These are phyloP conservation scores for Saccharomycopsis phalli DNA, from an alignment of 1,139 yeast genomes.

Conservation along the genomic window DNA sequence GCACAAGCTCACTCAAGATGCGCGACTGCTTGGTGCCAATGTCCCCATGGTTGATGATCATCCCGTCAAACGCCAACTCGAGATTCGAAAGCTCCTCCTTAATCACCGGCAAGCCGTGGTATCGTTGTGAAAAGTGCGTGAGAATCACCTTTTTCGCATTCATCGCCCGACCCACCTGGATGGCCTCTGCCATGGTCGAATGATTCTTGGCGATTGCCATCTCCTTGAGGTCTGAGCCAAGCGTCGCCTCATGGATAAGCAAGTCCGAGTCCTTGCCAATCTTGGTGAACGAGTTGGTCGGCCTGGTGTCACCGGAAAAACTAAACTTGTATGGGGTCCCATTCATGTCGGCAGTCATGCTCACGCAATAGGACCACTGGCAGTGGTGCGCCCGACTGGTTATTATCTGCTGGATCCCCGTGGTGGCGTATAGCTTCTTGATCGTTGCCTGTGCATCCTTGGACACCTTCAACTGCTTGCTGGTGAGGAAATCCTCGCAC, in stretches of 20 bases:
- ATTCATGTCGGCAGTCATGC: constrained; percentile 13
- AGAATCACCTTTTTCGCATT: constrained; percentile 59
- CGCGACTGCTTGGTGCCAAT: constrained; percentile 31
- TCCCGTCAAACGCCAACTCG: constrained; percentile 55
- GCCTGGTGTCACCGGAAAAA: constrained; percentile 94
- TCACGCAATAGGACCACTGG: constrained; percentile 68
- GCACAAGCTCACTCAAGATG: constrained; percentile 1
- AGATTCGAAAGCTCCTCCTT: constrained; percentile 23
- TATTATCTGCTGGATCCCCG: constrained; percentile 31
- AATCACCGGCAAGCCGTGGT: constrained; percentile 52
- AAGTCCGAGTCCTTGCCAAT: constrained; percentile 68
- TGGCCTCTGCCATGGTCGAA: constrained; percentile 86
- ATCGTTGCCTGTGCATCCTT: constrained; percentile 25
- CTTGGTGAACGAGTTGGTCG: constrained; percentile 52
- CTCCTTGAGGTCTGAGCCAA: constrained; percentile 68
- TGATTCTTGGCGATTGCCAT: constrained; percentile 83
- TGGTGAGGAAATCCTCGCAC: constrained; percentile 52
- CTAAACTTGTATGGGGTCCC: constrained; percentile 53
- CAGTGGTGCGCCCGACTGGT: constrained; percentile 83
- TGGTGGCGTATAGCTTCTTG: constrained; percentile 24
- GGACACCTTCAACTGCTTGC: constrained; percentile 21
- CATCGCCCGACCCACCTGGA: constrained; percentile 63
- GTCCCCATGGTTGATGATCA: constrained; percentile 38
- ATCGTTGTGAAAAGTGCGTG: constrained; percentile 91
- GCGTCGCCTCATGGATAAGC: constrained; percentile 86